phyloP scores from a whole-genome alignment of 1,139 yeast genomes.

The Pneumocystis sp. region DNA sequence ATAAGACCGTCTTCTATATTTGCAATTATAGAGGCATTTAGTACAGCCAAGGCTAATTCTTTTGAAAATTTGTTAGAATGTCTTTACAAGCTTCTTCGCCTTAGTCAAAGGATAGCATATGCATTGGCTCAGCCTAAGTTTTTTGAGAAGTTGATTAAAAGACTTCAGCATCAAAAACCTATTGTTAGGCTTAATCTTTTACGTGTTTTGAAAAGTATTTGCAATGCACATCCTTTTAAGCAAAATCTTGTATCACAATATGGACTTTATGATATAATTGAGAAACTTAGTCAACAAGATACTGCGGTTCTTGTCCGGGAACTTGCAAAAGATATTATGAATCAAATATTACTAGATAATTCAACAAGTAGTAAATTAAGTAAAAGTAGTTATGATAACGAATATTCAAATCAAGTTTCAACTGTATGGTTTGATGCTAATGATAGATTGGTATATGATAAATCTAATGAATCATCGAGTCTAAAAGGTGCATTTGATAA shows the following conservation, averaged over 20 bases:
- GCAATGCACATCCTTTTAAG: conserved; percentile 9
- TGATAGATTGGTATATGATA: neutral
- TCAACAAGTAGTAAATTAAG: neutral
- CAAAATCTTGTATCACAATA: conserved; percentile 1
- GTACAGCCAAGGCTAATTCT: conserved; percentile 14
- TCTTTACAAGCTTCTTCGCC: conserved; percentile 15
- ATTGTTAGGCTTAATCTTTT: conserved; percentile 17
- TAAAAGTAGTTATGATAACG: neutral
- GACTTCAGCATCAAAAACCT: conserved; percentile 15
- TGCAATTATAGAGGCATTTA: conserved; percentile 16
- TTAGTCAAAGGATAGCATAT: conserved; percentile 15
- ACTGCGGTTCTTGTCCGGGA: conserved; percentile 15
- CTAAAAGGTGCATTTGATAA: neutral
- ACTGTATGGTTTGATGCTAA: neutral
- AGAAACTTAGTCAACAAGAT: conserved; percentile 7
- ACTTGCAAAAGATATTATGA: conserved; percentile 12
- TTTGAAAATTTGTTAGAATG: conserved; percentile 18
- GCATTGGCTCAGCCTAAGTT: conserved; percentile 13
- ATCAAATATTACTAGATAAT: neutral
- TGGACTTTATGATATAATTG: conserved; percentile 9
- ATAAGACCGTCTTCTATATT: conserved; percentile 11
- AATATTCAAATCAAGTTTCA: neutral
- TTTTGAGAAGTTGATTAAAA: conserved; percentile 13
- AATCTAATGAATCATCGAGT: neutral
- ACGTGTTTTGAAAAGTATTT: conserved; percentile 14